Conservation (phyloP, 305 asterid genomes). For the Fraxinus xanthoxyloides region DNA sequence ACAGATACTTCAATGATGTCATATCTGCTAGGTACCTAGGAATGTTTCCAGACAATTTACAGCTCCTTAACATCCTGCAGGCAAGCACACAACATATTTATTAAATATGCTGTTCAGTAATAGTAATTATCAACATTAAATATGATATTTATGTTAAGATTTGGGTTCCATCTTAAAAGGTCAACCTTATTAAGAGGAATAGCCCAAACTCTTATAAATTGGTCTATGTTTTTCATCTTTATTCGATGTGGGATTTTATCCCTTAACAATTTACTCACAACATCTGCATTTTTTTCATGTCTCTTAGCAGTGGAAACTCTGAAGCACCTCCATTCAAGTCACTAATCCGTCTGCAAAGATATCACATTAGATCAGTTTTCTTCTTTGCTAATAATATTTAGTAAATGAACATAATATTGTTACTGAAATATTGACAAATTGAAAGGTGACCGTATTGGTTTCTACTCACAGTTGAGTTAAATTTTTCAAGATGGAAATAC, state of each 20-base stretch:
- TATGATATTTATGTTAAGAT: too few species aligned
- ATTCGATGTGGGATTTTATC: too few species aligned
- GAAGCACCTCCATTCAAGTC: conserved; percentile 40
- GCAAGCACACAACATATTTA: background rate
- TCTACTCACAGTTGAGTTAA: conserved; percentile 50
- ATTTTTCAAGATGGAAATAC: conserved; percentile 38
- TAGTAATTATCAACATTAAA: background rate
- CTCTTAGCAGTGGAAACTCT: conserved; percentile 35
- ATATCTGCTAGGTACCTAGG: conserved; percentile 28
- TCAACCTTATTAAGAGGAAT: too few species aligned
- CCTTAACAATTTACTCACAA: too few species aligned
- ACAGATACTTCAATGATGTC: conserved; percentile 26
- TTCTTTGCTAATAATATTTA: background rate
- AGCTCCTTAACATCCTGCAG: conserved; percentile 53
- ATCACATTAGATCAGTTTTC: background rate
- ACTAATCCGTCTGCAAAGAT: conserved; percentile 47
- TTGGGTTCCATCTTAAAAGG: too few species aligned
- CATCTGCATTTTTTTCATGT: conserved; percentile 20
- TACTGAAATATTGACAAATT: background rate
- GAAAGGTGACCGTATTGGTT: background rate
- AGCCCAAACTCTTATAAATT: too few species aligned
- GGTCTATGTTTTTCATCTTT: too few species aligned
- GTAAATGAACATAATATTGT: background rate
- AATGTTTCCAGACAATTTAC: conserved; percentile 44
- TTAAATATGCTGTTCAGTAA: background rate